A percentile compares a stretch with the other conserved stretches of the same genome.
Conservation (phyloP, 345 rosid genomes). For the Eucalyptus polybractea region DNA sequence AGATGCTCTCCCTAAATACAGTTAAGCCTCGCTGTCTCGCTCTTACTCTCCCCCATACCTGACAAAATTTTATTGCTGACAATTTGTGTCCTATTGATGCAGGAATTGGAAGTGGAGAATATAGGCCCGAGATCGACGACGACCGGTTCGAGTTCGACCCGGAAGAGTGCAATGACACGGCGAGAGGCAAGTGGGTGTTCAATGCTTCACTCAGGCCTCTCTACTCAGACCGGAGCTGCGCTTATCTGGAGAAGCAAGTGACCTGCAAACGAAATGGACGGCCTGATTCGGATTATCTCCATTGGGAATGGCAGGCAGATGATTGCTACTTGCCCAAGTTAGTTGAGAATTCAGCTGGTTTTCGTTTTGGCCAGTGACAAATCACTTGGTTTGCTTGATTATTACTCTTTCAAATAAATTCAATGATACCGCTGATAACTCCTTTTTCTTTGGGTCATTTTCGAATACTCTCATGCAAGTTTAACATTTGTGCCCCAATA, state of each 20-base stretch:
- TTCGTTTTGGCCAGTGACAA: neutral
- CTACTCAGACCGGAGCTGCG: conserved; percentile 71
- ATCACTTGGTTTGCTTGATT: neutral
- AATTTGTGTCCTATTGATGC: neutral
- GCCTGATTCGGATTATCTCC: conserved; percentile 55
- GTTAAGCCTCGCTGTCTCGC: conserved; percentile 19
- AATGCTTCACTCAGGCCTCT: conserved; percentile 53
- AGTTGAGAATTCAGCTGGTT: neutral
- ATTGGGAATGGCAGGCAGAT: conserved; percentile 93
- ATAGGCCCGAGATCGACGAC: conserved; percentile 14
- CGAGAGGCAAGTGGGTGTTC: conserved; percentile 72
- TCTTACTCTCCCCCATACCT: neutral
- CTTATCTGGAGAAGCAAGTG: conserved; percentile 69
- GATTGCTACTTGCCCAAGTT: conserved; percentile 82
- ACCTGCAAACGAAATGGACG: conserved; percentile 63
- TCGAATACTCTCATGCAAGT: neutral
- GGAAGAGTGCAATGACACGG: conserved; percentile 55
- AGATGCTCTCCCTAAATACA: conserved; percentile 20
- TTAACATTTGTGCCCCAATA: neutral
- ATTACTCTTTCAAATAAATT: neutral
- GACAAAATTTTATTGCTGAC: neutral
- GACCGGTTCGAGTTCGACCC: conserved; percentile 79
- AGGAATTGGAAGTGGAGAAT: conserved; percentile 1
- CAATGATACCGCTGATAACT: neutral
- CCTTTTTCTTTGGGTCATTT: neutral